Base-by-base conservation (phyloP, 345 rosid genomes). In the Tarenaya hassleriana region DNA sequence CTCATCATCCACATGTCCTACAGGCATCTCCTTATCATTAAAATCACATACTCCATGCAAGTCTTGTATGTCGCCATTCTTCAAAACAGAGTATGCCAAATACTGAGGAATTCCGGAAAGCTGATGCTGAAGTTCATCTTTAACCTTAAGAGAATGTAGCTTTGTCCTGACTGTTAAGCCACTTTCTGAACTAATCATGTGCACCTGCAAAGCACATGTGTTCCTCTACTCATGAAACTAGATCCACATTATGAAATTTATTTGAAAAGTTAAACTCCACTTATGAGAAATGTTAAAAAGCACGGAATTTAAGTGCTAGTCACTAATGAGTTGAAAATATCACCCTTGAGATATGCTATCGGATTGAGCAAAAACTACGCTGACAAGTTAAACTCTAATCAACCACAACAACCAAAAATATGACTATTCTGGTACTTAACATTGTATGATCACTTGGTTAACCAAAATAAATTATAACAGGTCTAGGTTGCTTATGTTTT, bases 71-170 rank as follows among this genome's bases (percentile, higher is more conserved):
- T 69, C 66, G 31, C 83, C 83, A 50, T 72, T 75, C 63, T 81
- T 81, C 64, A 81, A 67, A 65, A 92, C 86, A 38, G 98, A 92
- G 68, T 73, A 77, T 8, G 83, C 95, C 59, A 92, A 65, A 76
- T 81, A 88, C 45, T 73, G 83, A 46, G 77, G 71, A 66, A 55
- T 53, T 57, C 68, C 67, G 34, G 85, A 78, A 55, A 55, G 63
- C 60, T 52, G 71, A 62, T 78, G 80, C 70, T 88, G 95, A 63
- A 88, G 95, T 74, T 81, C 88, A 56, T 92, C 98, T 76, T 83
- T 92, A 64, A 92, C 79, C 78, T 77, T 80, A 66, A 92, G 70
- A 50, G 88, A 85, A 67, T 81, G 98, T 68, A 92, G 75, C 88
- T 92, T 88, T 68, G 82, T 77, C 72, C 77, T 83, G 60, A 85